Conservation (phyloP, 116 monocot species). For the Zostera marina region DNA sequence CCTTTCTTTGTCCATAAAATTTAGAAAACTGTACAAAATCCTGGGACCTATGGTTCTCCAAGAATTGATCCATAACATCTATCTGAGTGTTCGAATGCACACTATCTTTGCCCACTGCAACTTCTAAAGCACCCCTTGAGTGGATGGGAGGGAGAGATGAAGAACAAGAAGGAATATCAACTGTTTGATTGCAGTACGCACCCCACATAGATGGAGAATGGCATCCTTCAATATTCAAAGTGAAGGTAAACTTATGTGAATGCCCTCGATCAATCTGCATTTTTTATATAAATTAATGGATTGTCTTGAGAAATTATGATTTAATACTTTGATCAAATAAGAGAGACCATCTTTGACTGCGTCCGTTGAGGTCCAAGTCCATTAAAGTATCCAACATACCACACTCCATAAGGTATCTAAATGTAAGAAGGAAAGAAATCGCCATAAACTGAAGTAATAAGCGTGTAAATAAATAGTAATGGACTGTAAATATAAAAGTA, state of each 20-base stretch:
- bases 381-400: constrained; percentile 90
- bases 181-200: constrained; percentile 55
- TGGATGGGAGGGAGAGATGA: constrained; percentile 18
- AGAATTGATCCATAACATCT: neutral
- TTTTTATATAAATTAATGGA: neutral
- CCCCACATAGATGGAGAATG: constrained; percentile 42
- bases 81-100: constrained; percentile 1
- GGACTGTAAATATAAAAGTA: neutral
- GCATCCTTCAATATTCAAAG: constrained; percentile 44
- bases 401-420: constrained; percentile 75
- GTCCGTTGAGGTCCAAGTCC: constrained; percentile 73
- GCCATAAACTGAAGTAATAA: neutral
- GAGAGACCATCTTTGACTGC: constrained; percentile 78
- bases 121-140: constrained; percentile 34
- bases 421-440: neutral
- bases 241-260: constrained; percentile 34
- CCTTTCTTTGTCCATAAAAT: neutral
- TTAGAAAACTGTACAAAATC: neutral
- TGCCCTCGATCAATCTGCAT: constrained; percentile 73
- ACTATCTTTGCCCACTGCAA: neutral
- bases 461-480: neutral
- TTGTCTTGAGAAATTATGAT: neutral
- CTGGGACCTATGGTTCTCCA: constrained; percentile 1
- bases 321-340: neutral
- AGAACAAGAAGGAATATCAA: constrained; percentile 44